Base-by-base conservation (phyloP, 2,329 filamentous ascomycete species). In the Biscogniauxia marginata region DNA sequence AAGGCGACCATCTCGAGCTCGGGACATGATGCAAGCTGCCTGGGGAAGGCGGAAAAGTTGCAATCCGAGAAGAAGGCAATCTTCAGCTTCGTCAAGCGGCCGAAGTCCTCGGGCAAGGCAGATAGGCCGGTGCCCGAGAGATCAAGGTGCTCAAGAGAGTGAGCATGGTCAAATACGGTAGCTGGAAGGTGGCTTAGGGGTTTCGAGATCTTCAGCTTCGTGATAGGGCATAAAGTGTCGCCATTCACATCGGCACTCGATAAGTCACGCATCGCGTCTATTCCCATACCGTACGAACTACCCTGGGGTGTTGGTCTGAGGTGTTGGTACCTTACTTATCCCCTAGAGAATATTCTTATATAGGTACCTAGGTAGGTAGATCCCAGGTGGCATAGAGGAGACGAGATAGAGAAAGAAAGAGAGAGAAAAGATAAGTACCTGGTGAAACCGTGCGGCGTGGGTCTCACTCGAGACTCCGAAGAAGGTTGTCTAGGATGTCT, bases 1-100 rank as follows among this genome's bases (percentile, higher is more conserved):
- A 81, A 80, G 4, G 75, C 77, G 34, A 79, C 74, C 74, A 79
- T 80, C 62, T 79, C 77, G n/a, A 81, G 73, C 49, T 67, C 65
- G 4, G 73, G 73, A 55, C 77, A 80, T 65, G 70, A 60, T 45
- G 75, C 72, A 19, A 80, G 67, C 55, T 72, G 70, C 13, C 59
- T 60, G 2, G 78, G 78, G 54, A 80, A 81, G 19, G 66, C 61
- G 2, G 60, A 57, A 60, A 80, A 81, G 23, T 64, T 70, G 65
- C 78, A 80, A 56, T 75, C 62, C 7, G 78, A 79, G 58, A 81
- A 76, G 61, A 79, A 78, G 22, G 73, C 73, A 18, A 78, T 70
- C 62, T 75, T 77, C 48, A 81, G 76, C 39, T 73, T 74, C 46
- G 73, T 73, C 16, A 81, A 64, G 18, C 68, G 67, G 43, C 69